Base-by-base conservation (phyloP, 2,329 filamentous ascomycete species). In the Acrodontium crateriforme region DNA sequence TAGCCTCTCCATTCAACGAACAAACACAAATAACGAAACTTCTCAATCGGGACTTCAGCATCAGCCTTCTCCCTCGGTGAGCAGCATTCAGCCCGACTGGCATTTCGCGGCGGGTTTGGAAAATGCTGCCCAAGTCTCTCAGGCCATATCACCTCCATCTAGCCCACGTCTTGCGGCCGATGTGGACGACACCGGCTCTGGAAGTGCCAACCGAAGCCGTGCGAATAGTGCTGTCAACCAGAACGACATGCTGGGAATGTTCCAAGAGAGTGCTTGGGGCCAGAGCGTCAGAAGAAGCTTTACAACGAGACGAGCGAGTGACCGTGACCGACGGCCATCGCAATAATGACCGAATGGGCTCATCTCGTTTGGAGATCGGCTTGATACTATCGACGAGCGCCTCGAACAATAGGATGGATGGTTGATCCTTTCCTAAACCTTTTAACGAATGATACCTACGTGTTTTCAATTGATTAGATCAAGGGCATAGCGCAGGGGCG, bases 251-350 rank as follows among this genome's bases (percentile, higher is more conserved):
- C 71, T 85, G 52, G 74, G 84, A 41, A 79, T 89, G 49, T 67
- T 95, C 30, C 82, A 89, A 46, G 80, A 87, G 46, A 89, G 82
- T 11, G 77, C 80, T 10, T 95, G 87, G 87, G 81, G 87, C 28
- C 82, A 92, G 57, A 92, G 81, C 61, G 84, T 94, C 39, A 68
- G 84, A 38, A 69, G 83, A 37, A 92, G 83, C 58, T 83, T 89
- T 42, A 93, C 84, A 29, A 68, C 63, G 45, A 64, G 63, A 44
- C 61, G 69, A 27, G 20, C 29, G 37, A 53, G 59, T 20, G 46
- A 47, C 16, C 24, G 59, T 20, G 46, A 47, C 16, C 24, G 33
- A 15, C 34, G 33, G 27, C 35, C 41, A 12, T 40, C 40, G 15
- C 38, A 34, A 28, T 36, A 31, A 22, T 22, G 20, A 8, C n/a